Evolutionary conservation across 345 rosid genomes (phyloP), one percentile per base, ranked within the genome.

Genomic region (Mercurialis annua): DNA sequence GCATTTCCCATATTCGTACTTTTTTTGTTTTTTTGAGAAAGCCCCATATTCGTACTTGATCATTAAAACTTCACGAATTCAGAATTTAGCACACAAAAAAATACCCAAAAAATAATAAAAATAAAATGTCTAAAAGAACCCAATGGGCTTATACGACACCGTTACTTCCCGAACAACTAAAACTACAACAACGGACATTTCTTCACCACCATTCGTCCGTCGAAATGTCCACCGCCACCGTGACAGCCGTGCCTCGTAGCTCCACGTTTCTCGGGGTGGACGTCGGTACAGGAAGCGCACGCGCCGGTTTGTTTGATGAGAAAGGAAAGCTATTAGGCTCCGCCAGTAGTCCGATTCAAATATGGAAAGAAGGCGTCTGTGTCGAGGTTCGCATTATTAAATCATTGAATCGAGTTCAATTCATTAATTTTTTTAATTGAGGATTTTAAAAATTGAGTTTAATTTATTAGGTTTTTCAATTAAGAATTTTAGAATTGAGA

Each of bases 211-310:
- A 29, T 55, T 26, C 61, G n/a, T 71, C 64, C 54, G 64, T 76
- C 34, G 79, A 71, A 23, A 76, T 76, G 79, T 71, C 72, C 14
- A 54, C 76, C 23, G 18, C 63, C 78, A 40, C 80, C 29, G 42
- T 73, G 65, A 1, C 80, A 30, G 57, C 82, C 11, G 5, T 63
- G 0, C 70, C 83, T 17, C 77, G 64, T 53, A 85, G 90, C 59
- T 66, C 86, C 57, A 70, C 85, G 65, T 89, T 87, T 75, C 94
- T 93, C 74, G 95, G 98, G 38, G 87, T 93, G 23, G 98, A 93
- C 78, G 97, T 91, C 38, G 98, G 98, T 76, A 93, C 97, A 36
- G 94, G 96, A 74, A 93, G 98, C 70, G 97, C 97, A 34, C 92
- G 97, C 62, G 98, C 98, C 47, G 97, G 99, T 57, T 73, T 94